phyloP scores from a whole-genome alignment of 1,284 basidiomycete genomes.

The Boletellus sp. region DNA sequence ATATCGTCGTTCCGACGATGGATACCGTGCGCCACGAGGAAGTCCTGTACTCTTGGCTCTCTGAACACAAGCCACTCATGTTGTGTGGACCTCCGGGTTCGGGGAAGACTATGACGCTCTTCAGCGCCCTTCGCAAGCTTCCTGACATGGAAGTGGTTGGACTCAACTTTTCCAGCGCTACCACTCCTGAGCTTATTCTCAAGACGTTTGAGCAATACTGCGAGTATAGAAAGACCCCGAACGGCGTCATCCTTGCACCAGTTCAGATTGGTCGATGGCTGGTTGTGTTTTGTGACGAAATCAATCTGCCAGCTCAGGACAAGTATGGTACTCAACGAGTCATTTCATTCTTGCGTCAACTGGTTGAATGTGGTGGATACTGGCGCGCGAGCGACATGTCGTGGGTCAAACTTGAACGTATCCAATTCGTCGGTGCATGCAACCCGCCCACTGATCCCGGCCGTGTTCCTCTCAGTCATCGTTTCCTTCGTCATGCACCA shows the following conservation, averaged over 20 bases:
- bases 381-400: conserved; percentile 94
- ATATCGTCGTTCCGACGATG: conserved; percentile 97
- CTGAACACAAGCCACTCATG: conserved; percentile 98
- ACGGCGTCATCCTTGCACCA: conserved; percentile 92
- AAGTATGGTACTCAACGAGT: conserved; percentile 99
- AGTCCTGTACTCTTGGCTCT: conserved; percentile 97
- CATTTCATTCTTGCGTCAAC: conserved; percentile 96
- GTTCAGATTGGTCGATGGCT: conserved; percentile 96
- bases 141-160: conserved; percentile 99
- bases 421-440: conserved; percentile 99
- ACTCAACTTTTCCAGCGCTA: conserved; percentile 98
- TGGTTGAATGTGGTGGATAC: conserved; percentile 94
- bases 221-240: conserved; percentile 97
- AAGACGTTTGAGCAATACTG: conserved; percentile 99
- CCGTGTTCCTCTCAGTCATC: conserved; percentile 94
- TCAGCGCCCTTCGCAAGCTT: conserved; percentile 95
- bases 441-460: conserved; percentile 99
- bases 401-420: conserved; percentile 97
- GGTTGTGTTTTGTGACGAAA: conserved; percentile 99
- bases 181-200: conserved; percentile 94
- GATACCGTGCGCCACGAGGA: conserved; percentile 99
- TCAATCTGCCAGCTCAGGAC: conserved; percentile 95
- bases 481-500: conserved; percentile 97
- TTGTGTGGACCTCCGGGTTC: conserved; percentile 98
- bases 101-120: conserved; percentile 99